Conservation (phyloP, 176 grass and related monocot species). For the Canna indica region DNA sequence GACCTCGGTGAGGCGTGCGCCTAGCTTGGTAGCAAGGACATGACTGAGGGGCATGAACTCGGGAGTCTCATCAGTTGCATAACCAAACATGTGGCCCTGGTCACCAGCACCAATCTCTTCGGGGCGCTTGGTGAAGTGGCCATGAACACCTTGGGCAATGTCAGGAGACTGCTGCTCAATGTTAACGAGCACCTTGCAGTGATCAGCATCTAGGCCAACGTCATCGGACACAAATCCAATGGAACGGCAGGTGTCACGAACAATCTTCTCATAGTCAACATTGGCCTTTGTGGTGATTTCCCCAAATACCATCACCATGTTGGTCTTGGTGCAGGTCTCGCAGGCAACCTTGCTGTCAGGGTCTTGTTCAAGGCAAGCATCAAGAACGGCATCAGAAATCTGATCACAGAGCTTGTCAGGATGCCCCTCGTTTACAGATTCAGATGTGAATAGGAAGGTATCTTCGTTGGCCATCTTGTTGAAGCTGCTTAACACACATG, state of each 20-base stretch:
- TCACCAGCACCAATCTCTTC: conserved; percentile 53
- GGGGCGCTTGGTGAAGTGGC: conserved; percentile 38
- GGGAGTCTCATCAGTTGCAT: conserved; percentile 43
- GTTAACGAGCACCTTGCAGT: conserved; percentile 49
- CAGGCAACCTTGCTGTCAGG: conserved; percentile 49
- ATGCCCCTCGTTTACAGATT: conserved; percentile 48
- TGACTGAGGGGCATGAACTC: conserved; percentile 51
- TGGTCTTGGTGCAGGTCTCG: conserved; percentile 49
- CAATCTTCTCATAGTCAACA: conserved; percentile 44
- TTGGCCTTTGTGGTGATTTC: conserved; percentile 50
- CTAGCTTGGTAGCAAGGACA: conserved; percentile 58
- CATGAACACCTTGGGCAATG: conserved; percentile 37
- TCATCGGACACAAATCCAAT: conserved; percentile 45
- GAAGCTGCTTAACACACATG: conserved; percentile 13
- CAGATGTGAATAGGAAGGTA: conserved; percentile 46
- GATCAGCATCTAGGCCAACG: conserved; percentile 40
- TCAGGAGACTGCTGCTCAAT: conserved; percentile 52
- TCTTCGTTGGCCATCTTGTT: conserved; percentile 33
- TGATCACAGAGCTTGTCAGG: conserved; percentile 52
- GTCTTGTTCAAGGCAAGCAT: conserved; percentile 42
- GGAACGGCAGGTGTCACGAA: conserved; percentile 40
- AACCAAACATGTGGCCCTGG: conserved; percentile 49
- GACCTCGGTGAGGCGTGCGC: conserved; percentile 46
- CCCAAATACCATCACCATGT: conserved; percentile 50
- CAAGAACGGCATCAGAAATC: conserved; percentile 42